phyloP scores from a whole-genome alignment of 2,329 filamentous ascomycete species.

The Venturia asperata region DNA sequence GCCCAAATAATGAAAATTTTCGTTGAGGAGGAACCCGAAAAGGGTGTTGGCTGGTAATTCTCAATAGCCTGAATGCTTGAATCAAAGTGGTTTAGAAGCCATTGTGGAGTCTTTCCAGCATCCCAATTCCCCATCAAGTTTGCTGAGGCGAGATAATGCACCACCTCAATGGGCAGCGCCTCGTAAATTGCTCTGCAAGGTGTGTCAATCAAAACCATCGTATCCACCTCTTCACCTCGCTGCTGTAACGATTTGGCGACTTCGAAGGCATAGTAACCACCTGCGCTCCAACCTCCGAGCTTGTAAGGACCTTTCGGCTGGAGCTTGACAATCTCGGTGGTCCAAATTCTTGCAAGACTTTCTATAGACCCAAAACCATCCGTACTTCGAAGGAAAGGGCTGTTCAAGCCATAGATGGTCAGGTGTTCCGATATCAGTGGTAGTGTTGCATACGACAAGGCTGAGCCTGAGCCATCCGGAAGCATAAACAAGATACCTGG shows the following conservation, averaged over 20 bases:
- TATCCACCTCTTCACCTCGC: slow-evolving; percentile 25
- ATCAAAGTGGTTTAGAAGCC: slow-evolving; percentile 47
- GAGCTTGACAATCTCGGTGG: slow-evolving; percentile 41
- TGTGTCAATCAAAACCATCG: slow-evolving; percentile 29
- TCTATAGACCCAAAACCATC: slow-evolving; percentile 30
- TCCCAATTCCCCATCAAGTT: slow-evolving; percentile 38
- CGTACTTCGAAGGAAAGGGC: slow-evolving; percentile 33
- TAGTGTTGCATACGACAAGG: slow-evolving; percentile 36
- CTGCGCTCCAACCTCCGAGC: slow-evolving; percentile 69
- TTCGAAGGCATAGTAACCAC: slow-evolving; percentile 59
- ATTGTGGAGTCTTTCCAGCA: slow-evolving; percentile 34
- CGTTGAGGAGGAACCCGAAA: slow-evolving; percentile 36
- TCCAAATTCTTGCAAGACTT: slow-evolving; percentile 33
- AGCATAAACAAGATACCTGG: slow-evolving; percentile 33
- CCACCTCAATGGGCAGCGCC: slow-evolving; percentile 51
- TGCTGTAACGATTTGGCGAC: slow-evolving; percentile 24
- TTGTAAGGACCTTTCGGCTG: slow-evolving; percentile 52
- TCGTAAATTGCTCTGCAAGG: slow-evolving; percentile 42
- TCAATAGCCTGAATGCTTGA: slow-evolving; percentile 44
- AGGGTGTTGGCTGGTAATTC: slow-evolving; percentile 34
- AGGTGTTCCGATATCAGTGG: slow-evolving; percentile 38
- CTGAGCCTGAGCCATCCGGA: slow-evolving; percentile 44
- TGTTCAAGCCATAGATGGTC: slow-evolving; percentile 47
- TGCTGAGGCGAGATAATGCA: slow-evolving; percentile 43
- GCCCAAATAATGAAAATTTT: slow-evolving; percentile 43